Percentiles rank a stretch among this genome's conserved stretches.
Conservation (phyloP, 108 stramenopile genomes). For the Nitzschia palea region DNA sequence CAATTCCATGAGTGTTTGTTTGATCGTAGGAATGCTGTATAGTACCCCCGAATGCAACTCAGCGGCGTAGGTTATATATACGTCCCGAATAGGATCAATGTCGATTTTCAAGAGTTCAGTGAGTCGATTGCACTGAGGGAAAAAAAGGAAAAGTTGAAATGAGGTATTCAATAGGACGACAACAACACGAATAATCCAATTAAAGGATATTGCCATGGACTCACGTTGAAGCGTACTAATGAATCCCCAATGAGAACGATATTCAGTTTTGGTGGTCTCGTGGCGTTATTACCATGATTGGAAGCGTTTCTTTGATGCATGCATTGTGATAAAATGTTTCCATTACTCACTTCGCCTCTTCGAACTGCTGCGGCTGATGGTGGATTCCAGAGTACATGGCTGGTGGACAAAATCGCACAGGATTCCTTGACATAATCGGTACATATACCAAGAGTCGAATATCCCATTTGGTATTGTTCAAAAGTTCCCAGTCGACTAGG, state of each 20-base stretch:
- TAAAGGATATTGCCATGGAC: neutral
- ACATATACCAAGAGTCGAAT: neutral
- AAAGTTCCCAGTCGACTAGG: neutral
- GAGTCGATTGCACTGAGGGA: neutral
- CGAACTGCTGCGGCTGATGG: neutral
- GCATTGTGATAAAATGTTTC: neutral
- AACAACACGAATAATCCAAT: neutral
- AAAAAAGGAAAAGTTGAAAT: too few species aligned
- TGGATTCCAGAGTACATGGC: neutral
- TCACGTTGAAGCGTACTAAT: neutral
- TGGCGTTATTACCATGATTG: neutral
- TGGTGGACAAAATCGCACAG: neutral
- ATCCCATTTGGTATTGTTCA: neutral
- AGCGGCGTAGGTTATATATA: neutral
- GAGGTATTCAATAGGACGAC: neutral
- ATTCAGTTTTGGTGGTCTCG: neutral
- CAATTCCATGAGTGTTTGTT: neutral
- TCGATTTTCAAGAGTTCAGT: neutral
- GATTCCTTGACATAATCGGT: neutral
- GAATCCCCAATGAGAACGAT: neutral
- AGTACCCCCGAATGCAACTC: neutral
- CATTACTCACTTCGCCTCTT: neutral
- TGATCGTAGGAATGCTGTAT: neutral
- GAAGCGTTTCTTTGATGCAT: neutral
- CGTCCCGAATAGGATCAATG: neutral